A percentile compares a stretch with the other conserved stretches of the same genome.
These are phyloP conservation scores for Quercus wislizeni DNA, from an alignment of 306 rosid species.

Conservation along the genomic window DNA sequence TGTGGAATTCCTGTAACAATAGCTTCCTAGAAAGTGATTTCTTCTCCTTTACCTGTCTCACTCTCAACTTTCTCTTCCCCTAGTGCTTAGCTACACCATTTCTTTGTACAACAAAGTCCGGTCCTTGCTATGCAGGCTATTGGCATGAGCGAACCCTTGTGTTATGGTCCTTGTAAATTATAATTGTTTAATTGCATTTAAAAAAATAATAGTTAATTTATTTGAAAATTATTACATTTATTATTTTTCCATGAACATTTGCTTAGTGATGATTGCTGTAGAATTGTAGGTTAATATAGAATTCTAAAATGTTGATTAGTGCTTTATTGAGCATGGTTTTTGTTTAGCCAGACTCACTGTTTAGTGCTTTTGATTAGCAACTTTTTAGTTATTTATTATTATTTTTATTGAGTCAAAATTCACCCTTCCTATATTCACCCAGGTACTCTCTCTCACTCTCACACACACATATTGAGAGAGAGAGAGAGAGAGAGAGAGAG, in stretches of 20 bases:
- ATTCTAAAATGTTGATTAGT: too few relatives aligned
- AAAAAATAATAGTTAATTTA: neutral
- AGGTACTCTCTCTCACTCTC: too few relatives aligned
- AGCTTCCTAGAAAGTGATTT: neutral
- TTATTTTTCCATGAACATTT: neutral
- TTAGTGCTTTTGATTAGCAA: too few relatives aligned
- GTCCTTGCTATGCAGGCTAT: slow-evolving; percentile 14
- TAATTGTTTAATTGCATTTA: neutral
- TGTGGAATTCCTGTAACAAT: slow-evolving; percentile 12
- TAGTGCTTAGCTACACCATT: neutral
- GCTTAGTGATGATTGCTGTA: neutral
- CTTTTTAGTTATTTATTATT: too few relatives aligned
- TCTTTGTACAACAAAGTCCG: slow-evolving; percentile 9
- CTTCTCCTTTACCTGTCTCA: neutral
- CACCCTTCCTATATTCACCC: too few relatives aligned
- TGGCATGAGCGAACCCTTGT: slow-evolving; percentile 11
- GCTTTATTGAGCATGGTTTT: too few relatives aligned
- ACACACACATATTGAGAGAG: too few relatives aligned
- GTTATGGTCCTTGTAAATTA: slow-evolving; percentile 14
- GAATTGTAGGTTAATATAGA: neutral
- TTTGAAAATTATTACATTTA: too few relatives aligned
- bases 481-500: too few relatives aligned
- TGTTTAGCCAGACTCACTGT: too few relatives aligned
- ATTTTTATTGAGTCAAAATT: too few relatives aligned
- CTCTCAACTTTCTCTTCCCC: neutral